These are phyloP conservation scores for Pythium grandisporangium DNA, from an alignment of 352 stramenopile species.

Conservation along the genomic window DNA sequence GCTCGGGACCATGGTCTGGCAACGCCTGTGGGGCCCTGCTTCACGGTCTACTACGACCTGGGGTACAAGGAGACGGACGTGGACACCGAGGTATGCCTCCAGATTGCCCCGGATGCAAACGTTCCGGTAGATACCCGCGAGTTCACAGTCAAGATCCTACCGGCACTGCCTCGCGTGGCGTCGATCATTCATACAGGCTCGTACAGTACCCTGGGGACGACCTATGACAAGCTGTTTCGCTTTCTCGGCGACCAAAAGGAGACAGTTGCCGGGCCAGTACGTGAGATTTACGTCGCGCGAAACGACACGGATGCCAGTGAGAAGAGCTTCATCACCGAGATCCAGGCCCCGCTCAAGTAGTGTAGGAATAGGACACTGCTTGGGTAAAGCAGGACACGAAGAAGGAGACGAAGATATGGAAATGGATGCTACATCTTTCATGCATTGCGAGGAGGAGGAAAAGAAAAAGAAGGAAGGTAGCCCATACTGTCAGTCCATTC, in stretches of 20 bases:
- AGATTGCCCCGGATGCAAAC: conserved; percentile 13
- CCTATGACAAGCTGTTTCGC: conserved; percentile 13
- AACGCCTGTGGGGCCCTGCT: conserved; percentile 11
- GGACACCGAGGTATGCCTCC: conserved; percentile 40
- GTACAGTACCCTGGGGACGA: conserved; percentile 12
- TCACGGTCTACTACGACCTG: conserved; percentile 31
- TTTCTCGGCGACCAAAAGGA: conserved; percentile 5
- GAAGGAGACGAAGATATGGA: too few species aligned
- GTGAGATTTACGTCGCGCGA: conserved; percentile 9
- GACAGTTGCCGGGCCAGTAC: conserved; percentile 1
- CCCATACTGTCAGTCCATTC: too few species aligned
- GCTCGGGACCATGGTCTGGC: conserved; percentile 10
- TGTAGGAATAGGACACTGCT: too few species aligned
- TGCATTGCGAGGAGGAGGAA: too few species aligned
- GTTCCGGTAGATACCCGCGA: conserved; percentile 6
- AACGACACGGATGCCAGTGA: neutral
- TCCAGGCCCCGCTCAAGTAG: conserved; percentile 6
- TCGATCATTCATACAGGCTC: conserved; percentile 23
- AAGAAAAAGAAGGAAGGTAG: too few species aligned
- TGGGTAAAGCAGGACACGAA: too few species aligned
- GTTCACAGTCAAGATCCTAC: conserved; percentile 15
- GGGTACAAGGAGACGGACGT: conserved; percentile 29
- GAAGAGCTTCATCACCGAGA: conserved; percentile 2
- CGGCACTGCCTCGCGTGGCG: conserved; percentile 14
- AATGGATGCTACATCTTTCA: too few species aligned